phyloP scores from a whole-genome alignment of 164 flowering plant species.

The Aristolochia contorta region DNA sequence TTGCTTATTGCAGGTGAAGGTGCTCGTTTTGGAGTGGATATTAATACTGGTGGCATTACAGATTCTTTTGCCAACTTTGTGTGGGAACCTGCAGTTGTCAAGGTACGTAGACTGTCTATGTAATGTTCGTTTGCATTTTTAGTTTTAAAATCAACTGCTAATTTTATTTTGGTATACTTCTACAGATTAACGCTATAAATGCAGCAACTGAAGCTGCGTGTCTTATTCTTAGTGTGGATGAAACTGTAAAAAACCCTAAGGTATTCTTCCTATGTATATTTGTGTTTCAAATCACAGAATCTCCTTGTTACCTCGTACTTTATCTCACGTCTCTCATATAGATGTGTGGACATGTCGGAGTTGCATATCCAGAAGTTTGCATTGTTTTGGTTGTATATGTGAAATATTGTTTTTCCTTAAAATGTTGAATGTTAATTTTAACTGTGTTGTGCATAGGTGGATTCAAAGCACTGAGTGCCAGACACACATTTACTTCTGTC shows the following conservation, averaged over 20 bases:
- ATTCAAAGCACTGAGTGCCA: no score
- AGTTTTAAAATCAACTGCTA: background rate
- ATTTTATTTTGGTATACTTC: background rate
- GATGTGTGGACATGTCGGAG: no score
- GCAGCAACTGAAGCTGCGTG: constrained; percentile 99
- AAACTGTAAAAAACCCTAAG: constrained; percentile 96
- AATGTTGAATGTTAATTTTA: no score
- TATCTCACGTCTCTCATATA: no score
- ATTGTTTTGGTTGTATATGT: no score
- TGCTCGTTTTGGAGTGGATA: constrained; percentile 86
- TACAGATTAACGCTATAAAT: constrained; percentile 93
- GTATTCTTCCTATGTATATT: constrained; percentile 24
- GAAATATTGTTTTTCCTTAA: no score
- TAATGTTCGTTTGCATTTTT: background rate
- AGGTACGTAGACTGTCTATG: constrained; percentile 34
- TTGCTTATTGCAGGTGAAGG: constrained; percentile 63
- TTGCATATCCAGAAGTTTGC: no score
- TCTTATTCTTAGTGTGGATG: constrained; percentile 88
- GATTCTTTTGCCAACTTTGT: constrained; percentile 95
- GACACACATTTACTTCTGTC: no score
- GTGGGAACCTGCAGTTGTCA: constrained; percentile 98
- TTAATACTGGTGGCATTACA: constrained; percentile 90
- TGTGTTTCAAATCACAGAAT: background rate
- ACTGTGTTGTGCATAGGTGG: no score
- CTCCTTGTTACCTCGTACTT: no score